phyloP scores from a whole-genome alignment of 768 basidiomycete species.

The Trametes elegans region DNA sequence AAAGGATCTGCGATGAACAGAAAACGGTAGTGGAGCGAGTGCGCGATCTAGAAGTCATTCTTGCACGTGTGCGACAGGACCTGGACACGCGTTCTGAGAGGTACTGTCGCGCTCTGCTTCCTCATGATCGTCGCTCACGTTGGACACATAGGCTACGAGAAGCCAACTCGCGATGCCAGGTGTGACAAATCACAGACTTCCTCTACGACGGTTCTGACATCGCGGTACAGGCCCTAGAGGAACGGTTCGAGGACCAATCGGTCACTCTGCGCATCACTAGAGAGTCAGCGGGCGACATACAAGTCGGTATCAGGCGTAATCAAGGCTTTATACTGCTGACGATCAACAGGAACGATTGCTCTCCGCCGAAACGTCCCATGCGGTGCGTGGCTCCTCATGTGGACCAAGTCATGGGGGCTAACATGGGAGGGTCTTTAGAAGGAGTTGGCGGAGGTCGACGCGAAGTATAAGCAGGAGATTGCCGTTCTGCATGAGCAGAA shows the following conservation, averaged over 20 bases:
- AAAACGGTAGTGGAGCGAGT: not conserved
- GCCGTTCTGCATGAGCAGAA: slow-evolving; percentile 43
- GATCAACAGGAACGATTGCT: slow-evolving; percentile 38
- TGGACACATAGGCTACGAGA: slow-evolving; percentile 15
- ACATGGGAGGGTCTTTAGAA: slow-evolving; percentile 20
- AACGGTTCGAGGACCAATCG: slow-evolving; percentile 58
- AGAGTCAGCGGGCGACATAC: slow-evolving; percentile 52
- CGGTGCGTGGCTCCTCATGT: slow-evolving; percentile 29
- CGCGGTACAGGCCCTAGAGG: slow-evolving; percentile 55
- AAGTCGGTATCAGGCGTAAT: slow-evolving; percentile 33
- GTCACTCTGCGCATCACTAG: slow-evolving; percentile 52
- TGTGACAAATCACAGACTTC: not conserved
- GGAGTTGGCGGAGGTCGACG: slow-evolving; percentile 33
- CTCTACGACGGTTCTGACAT: too few species aligned
- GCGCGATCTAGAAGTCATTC: not conserved
- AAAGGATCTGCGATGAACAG: not conserved
- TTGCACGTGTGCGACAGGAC: slow-evolving; percentile 4
- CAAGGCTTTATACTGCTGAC: not conserved
- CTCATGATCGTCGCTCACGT: too few species aligned
- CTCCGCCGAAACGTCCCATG: slow-evolving; percentile 34
- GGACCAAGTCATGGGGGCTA: slow-evolving; percentile 6
- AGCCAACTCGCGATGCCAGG: slow-evolving; percentile 20
- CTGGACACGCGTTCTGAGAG: slow-evolving; percentile 9
- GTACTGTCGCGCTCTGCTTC: too few species aligned
- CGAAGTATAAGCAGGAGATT: slow-evolving; percentile 38